phyloP scores from a whole-genome alignment of 306 rosid species.

The Corylus avellana region DNA sequence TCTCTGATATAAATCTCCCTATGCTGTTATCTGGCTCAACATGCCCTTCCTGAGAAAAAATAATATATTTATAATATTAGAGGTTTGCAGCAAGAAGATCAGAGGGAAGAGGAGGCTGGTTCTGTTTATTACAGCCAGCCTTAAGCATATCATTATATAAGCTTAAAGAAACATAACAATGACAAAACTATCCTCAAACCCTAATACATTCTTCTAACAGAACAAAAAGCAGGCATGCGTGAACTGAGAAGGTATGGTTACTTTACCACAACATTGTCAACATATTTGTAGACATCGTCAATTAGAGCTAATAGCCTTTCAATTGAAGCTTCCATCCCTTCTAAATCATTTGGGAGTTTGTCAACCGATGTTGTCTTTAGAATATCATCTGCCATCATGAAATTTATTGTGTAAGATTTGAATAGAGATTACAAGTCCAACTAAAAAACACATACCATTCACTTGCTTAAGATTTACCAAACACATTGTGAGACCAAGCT shows the following conservation, averaged over 20 bases:
- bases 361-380: slow-evolving; percentile 78
- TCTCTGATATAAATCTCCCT: slow-evolving; percentile 65
- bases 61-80: neutral
- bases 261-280: slow-evolving; percentile 82
- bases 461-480: neutral
- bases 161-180: too few relatives aligned
- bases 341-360: slow-evolving; percentile 92
- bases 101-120: too few relatives aligned
- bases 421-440: neutral
- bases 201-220: too few relatives aligned
- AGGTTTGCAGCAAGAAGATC: too few relatives aligned
- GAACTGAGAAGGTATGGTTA: neutral
- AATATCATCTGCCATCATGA: slow-evolving; percentile 60
- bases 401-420: slow-evolving; percentile 17
- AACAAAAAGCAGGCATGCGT: neutral
- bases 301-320: slow-evolving; percentile 78
- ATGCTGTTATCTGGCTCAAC: slow-evolving; percentile 71
- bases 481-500: neutral
- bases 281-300: slow-evolving; percentile 87
- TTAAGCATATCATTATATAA: too few relatives aligned
- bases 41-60: slow-evolving; percentile 68
- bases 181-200: too few relatives aligned
- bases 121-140: too few relatives aligned
- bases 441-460: neutral
- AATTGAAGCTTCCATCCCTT: slow-evolving; percentile 98